A percentile compares a stretch with the other conserved stretches of the same genome.
Evolutionary conservation across 2,329 filamentous ascomycete species (phyloP).

Genomic region (Amauroascus verrucosus): DNA sequence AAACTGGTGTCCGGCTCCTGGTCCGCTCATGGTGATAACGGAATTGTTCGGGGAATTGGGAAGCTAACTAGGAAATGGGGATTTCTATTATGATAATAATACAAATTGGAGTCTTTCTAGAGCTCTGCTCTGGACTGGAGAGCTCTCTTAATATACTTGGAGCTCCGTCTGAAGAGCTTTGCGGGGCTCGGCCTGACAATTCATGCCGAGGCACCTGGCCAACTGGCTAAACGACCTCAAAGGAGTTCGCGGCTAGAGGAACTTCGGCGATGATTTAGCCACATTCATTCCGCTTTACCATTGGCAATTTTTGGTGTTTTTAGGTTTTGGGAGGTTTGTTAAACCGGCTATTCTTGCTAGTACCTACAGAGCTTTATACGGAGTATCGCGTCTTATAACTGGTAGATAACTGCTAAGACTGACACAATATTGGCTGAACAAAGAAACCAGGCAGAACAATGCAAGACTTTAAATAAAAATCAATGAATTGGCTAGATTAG

Average conservation of each 20-base stretch:
- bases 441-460: background rate
- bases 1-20: constrained; percentile 66
- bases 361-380: background rate
- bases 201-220: constrained; percentile 7
- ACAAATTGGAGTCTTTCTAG: background rate
- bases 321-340: background rate
- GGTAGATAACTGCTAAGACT: background rate
- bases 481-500: constrained; percentile 31
- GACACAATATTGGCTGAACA: background rate
- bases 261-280: background rate
- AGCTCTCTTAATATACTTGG: constrained; percentile 1
- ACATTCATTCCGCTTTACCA: background rate
- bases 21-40: constrained; percentile 35
- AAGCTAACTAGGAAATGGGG: background rate
- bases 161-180: background rate
- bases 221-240: background rate
- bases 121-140: background rate
- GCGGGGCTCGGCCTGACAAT: constrained; percentile 5
- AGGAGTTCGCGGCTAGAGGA: background rate
- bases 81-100: background rate
- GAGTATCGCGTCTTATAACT: background rate
- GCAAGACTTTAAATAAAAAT: background rate
- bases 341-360: no score
- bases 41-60: background rate
- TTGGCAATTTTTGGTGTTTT: background rate